Evolutionary conservation across 257 asterid species (phyloP).

Genomic region (Solanum ahanhuiri): DNA sequence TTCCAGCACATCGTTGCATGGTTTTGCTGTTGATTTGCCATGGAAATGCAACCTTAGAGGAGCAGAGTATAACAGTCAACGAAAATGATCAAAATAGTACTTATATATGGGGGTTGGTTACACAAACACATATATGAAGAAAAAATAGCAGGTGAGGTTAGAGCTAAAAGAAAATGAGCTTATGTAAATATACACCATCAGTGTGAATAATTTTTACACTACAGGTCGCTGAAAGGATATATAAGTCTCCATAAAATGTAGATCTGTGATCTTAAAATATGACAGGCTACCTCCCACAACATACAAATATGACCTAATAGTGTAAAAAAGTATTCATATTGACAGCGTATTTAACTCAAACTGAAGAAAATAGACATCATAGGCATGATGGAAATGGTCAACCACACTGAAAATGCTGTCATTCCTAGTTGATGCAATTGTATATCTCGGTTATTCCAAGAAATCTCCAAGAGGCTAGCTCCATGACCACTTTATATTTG

Average conservation of each 20-base stretch:
- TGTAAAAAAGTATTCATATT: not conserved
- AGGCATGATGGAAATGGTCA: not conserved
- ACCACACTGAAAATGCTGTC: not conserved
- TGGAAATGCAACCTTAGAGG: not conserved
- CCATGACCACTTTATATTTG: not conserved
- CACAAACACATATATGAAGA: not conserved
- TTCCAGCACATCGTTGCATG: not conserved
- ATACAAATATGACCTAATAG: not conserved
- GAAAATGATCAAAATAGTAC: not conserved
- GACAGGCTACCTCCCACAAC: not conserved
- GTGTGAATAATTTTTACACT: not conserved
- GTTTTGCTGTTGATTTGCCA: not conserved
- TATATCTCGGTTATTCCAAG: not conserved
- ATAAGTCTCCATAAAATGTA: not conserved
- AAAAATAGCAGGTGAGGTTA: not conserved
- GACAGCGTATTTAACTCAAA: not conserved
- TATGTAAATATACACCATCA: not conserved
- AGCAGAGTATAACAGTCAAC: not conserved
- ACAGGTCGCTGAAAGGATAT: not conserved
- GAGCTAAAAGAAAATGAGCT: not conserved
- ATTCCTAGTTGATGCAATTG: not conserved
- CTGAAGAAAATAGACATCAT: not conserved
- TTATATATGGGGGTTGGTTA: not conserved
- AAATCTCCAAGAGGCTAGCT: not conserved
- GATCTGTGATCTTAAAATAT: not conserved